Base-by-base conservation (phyloP, 352 stramenopile genomes). In the Globisporangium cederbergense region DNA sequence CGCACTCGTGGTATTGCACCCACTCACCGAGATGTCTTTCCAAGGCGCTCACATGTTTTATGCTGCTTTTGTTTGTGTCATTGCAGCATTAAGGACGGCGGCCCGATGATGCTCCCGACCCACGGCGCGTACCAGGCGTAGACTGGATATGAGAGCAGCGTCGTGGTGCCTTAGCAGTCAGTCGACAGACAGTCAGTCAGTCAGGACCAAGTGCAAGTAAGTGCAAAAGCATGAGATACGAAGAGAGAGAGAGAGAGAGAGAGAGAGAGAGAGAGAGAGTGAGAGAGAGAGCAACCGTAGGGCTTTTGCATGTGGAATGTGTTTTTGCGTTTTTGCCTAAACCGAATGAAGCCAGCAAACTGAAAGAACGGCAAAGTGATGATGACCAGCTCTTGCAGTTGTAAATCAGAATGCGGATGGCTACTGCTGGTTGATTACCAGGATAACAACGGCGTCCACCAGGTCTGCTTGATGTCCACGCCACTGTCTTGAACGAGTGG, bases 71-170 rank as follows among this genome's bases (percentile, higher is more conserved):
- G 56, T 46, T 60, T 64, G 53, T 47, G 9, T 45, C 4, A 22
- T 47, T 47, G 53, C 64, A 93, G 86, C 78, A 91, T 95, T 79
- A 95, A 91, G 77, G 86, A 95, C 42, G 86, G 86, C 64, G 86
- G 86, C 42, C 86, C 86, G 38, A 95, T 95, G 86, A 95, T 95
- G 86, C 62, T 95, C n/a, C 86, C 86, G n/a, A 93, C 86, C 30
- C 86, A 95, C 66, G 86, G 86, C 60, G 86, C 72, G 30, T 95
- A 93, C 79, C 83, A 93, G 70, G 86, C 81, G 51, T 95, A 88
- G 61, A 25, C 40, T 30, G 16, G 9, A 5, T 6, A 14, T 40
- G 50, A 40, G 13, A 58, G 16, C 42, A 45, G 57, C 60, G 63
- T 43, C 68, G 53, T 65, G 25, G 51, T 10, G 50, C 34, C 32